Conservation (phyloP, 2,329 filamentous ascomycete genomes). For the Talaromyces sp. region DNA sequence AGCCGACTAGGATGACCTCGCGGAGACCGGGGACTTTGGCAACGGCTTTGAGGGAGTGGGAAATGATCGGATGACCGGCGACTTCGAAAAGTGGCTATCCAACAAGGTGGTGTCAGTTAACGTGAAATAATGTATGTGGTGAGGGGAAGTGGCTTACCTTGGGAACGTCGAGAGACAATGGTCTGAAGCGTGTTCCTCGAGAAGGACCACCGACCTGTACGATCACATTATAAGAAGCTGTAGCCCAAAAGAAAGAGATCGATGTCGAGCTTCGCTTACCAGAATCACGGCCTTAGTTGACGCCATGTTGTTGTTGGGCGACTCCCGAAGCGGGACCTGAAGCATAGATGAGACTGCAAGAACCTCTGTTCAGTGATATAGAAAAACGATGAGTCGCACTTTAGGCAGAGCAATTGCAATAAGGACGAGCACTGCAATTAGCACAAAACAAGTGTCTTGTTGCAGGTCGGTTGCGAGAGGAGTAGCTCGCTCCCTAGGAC, state of each 20-base stretch:
- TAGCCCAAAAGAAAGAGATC: not conserved
- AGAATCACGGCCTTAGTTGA: constrained; percentile 92
- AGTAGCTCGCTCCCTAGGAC: not conserved
- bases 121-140: not conserved
- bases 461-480: not conserved
- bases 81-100: constrained; percentile 91
- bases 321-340: constrained; percentile 45
- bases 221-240: constrained; percentile 12
- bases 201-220: constrained; percentile 87
- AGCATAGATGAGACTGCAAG: constrained; percentile 35
- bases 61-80: constrained; percentile 96
- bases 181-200: constrained; percentile 90
- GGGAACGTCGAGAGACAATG: constrained; percentile 89
- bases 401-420: not conserved
- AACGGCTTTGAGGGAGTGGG: constrained; percentile 91
- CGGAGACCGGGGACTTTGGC: constrained; percentile 87
- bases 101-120: not conserved
- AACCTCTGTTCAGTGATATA: not conserved
- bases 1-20: constrained; percentile 96
- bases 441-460: not conserved
- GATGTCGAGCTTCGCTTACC: constrained; percentile 51
- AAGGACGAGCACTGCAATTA: not conserved
- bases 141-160: constrained; percentile 61
- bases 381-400: not conserved
- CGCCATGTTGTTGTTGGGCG: constrained; percentile 39